phyloP scores from a whole-genome alignment of 2,329 filamentous ascomycete species.

The Fusarium drepaniforme region DNA sequence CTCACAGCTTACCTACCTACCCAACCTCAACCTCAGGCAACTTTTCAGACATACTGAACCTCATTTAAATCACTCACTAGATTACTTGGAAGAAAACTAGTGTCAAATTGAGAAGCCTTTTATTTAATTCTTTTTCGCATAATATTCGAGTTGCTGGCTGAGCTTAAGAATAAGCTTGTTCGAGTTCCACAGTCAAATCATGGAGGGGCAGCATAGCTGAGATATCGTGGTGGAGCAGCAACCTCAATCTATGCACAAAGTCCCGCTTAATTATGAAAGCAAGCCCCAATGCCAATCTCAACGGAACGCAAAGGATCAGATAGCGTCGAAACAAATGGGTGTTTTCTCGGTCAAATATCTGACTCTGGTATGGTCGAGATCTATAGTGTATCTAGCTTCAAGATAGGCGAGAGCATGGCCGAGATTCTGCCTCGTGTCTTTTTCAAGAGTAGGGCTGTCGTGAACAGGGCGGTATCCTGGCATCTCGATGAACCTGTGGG shows the following conservation, averaged over 20 bases:
- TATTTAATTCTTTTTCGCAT: background rate
- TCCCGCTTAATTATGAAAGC: background rate
- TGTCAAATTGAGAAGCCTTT: background rate
- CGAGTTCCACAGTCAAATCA: constrained; percentile 12
- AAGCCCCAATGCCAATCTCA: background rate
- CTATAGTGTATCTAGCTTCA: constrained; percentile 9
- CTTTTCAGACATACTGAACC: background rate
- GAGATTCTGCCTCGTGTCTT: constrained; percentile 1
- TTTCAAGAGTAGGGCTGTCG: background rate
- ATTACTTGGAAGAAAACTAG: background rate
- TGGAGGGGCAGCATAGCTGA: background rate
- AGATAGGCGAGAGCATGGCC: constrained; percentile 38
- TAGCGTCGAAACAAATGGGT: background rate
- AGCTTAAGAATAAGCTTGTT: background rate
- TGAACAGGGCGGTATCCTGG: constrained; percentile 4
- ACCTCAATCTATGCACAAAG: background rate
- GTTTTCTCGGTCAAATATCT: background rate
- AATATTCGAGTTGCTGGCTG: background rate
- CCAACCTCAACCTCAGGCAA: background rate
- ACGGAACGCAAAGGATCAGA: constrained; percentile 21
- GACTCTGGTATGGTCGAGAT: constrained; percentile 4
- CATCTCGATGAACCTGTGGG: constrained; percentile 6
- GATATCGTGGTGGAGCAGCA: constrained; percentile 12
- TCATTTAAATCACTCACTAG: background rate
- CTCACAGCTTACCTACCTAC: background rate